Evolutionary conservation across 371 early-diverging fungal species (phyloP).

Genomic region (Syncephalastrum contaminatum): DNA sequence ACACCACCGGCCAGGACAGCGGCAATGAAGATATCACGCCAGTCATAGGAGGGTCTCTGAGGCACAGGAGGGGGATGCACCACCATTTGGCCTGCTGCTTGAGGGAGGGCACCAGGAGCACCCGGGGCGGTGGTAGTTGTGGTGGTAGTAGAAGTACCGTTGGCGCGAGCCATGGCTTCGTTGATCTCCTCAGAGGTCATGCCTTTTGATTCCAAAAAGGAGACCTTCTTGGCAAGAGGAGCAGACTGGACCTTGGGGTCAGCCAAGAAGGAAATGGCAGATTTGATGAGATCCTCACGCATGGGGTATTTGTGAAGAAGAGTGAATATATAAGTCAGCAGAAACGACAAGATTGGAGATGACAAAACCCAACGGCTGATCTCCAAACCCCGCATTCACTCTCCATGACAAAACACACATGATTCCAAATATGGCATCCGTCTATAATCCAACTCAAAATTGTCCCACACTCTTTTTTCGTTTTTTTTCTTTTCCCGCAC

Average conservation of each 20-base stretch:
- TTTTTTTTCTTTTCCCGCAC: conserved; percentile 2
- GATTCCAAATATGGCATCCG: not conserved
- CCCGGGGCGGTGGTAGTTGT: conserved; percentile 24
- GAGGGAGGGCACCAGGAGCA: not conserved
- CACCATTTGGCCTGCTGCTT: conserved; percentile 16
- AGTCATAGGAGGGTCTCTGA: conserved; percentile 72
- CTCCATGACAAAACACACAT: not conserved
- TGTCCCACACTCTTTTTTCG: conserved; percentile 5
- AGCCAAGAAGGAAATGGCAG: conserved; percentile 89
- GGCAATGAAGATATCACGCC: conserved; percentile 94
- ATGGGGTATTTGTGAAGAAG: conserved; percentile 13
- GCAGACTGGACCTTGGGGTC: conserved; percentile 92
- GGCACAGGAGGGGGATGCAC: conserved; percentile 59
- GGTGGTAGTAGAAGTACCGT: conserved; percentile 32
- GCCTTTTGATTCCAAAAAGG: conserved; percentile 96
- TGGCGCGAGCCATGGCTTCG: conserved; percentile 77
- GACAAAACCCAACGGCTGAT: too few species aligned
- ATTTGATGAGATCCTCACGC: conserved; percentile 81
- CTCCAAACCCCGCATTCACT: too few species aligned
- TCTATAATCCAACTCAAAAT: not conserved
- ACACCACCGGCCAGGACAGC: conserved; percentile 86
- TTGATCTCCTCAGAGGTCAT: conserved; percentile 92
- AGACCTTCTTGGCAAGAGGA: conserved; percentile 85
- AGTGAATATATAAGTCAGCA: not conserved
- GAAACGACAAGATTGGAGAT: too few species aligned